Evolutionary conservation across 441 rosid species (phyloP).

Genomic region (Capsella rubella): DNA sequence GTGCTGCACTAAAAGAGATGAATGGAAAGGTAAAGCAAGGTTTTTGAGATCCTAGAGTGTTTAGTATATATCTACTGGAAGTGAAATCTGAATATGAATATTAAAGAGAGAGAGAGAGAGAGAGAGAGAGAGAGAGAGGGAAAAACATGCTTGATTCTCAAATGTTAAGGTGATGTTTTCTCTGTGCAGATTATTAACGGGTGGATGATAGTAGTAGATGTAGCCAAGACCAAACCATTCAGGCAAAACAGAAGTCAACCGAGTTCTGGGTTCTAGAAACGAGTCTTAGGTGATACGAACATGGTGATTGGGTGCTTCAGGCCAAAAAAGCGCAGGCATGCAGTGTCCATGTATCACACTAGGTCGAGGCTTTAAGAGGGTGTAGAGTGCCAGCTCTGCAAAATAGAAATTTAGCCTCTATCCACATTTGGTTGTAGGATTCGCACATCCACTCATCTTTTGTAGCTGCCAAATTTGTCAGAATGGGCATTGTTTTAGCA

Average conservation of each 20-base stretch:
- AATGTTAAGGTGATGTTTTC: conserved; percentile 16
- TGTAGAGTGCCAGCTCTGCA: neutral
- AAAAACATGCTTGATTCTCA: neutral
- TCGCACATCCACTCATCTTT: neutral
- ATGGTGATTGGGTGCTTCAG: neutral
- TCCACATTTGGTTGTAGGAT: neutral
- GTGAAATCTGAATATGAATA: neutral
- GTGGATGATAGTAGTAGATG: conserved; percentile 98
- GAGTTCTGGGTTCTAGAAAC: conserved; percentile 17
- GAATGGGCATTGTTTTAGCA: neutral
- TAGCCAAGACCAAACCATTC: conserved; percentile 69
- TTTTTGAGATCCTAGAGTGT: conserved; percentile 3
- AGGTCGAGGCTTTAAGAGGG: neutral
- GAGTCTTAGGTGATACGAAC: conserved; percentile 11
- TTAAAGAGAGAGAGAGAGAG: neutral
- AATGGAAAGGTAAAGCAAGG: conserved; percentile 78
- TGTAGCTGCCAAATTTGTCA: conserved; percentile 1
- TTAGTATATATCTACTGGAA: neutral
- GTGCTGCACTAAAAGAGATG: conserved; percentile 90
- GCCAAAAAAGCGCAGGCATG: neutral
- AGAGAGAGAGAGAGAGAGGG: neutral
- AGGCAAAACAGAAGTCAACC: conserved; percentile 49
- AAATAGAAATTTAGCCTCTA: neutral
- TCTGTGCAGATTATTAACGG: conserved; percentile 88
- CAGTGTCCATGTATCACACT: neutral